Conservation (phyloP, 2,329 filamentous ascomycete genomes). For the Talaromyces sp. region DNA sequence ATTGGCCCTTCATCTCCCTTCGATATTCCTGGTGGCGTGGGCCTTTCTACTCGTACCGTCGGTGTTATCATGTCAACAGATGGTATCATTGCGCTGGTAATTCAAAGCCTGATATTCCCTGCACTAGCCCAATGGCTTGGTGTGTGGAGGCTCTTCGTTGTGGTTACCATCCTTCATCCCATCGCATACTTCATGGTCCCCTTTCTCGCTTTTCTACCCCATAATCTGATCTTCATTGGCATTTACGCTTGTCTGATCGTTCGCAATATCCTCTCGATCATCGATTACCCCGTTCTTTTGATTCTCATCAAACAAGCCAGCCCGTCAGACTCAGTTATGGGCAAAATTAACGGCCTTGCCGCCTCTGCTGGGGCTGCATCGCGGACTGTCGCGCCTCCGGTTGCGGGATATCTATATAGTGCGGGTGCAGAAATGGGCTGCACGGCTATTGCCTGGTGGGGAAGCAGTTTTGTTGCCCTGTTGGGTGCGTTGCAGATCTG, state of each 20-base stretch:
- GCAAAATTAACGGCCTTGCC: slow-evolving; percentile 72
- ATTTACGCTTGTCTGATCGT: slow-evolving; percentile 68
- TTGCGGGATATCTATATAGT: slow-evolving; percentile 69
- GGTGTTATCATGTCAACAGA: slow-evolving; percentile 71
- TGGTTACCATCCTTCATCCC: slow-evolving; percentile 68
- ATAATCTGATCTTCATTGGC: slow-evolving; percentile 57
- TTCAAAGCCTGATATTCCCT: slow-evolving; percentile 73
- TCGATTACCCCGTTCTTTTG: slow-evolving; percentile 68
- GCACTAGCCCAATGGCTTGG: slow-evolving; percentile 65
- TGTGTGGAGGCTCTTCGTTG: slow-evolving; percentile 67
- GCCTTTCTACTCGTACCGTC: slow-evolving; percentile 66
- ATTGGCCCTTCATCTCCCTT: slow-evolving; percentile 48
- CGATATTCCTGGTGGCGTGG: slow-evolving; percentile 66
- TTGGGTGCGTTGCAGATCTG: slow-evolving; percentile 60
- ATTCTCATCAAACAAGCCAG: slow-evolving; percentile 74
- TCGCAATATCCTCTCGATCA: slow-evolving; percentile 69
- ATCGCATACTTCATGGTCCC: slow-evolving; percentile 70
- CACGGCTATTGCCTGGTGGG: slow-evolving; percentile 67
- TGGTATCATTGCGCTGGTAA: slow-evolving; percentile 70
- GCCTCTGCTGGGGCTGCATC: slow-evolving; percentile 72
- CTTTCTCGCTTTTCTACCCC: slow-evolving; percentile 64
- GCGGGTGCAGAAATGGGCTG: slow-evolving; percentile 60
- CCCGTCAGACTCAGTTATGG: slow-evolving; percentile 63
- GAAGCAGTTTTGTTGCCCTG: slow-evolving; percentile 58
- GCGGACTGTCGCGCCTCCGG: slow-evolving; percentile 68